These are phyloP conservation scores for Penicillium oxalicum DNA, from an alignment of 2,329 filamentous ascomycete species.

Conservation along the genomic window DNA sequence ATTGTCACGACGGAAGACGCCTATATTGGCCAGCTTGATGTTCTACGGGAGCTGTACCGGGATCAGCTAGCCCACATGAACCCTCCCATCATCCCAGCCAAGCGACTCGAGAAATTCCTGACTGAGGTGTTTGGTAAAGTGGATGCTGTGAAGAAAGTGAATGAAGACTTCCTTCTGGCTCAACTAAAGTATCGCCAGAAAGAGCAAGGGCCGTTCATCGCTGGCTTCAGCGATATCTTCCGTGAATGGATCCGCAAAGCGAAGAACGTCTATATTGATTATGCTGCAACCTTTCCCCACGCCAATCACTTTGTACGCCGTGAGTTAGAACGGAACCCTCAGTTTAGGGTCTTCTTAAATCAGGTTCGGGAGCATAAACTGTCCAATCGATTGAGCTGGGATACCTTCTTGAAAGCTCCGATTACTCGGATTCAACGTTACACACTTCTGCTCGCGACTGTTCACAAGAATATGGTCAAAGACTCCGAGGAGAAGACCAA, in stretches of 20 bases:
- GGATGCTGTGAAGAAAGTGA: slow-evolving; percentile 80
- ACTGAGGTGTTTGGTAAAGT: slow-evolving; percentile 83
- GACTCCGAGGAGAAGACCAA: slow-evolving; percentile 90
- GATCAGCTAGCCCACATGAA: slow-evolving; percentile 68
- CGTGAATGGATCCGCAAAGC: slow-evolving; percentile 97
- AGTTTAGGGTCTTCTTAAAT: slow-evolving; percentile 82
- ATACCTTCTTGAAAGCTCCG: slow-evolving; percentile 86
- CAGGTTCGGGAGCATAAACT: slow-evolving; percentile 70
- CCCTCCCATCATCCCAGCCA: slow-evolving; percentile 73
- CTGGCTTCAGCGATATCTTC: slow-evolving; percentile 94
- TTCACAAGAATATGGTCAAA: slow-evolving; percentile 73
- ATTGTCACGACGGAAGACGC: slow-evolving; percentile 89
- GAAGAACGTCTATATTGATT: slow-evolving; percentile 80
- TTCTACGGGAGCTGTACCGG: slow-evolving; percentile 77
- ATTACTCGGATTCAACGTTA: slow-evolving; percentile 92
- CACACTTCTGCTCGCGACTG: slow-evolving; percentile 71
- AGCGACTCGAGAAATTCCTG: slow-evolving; percentile 73
- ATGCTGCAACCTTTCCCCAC: slow-evolving; percentile 78
- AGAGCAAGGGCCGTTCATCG: slow-evolving; percentile 91
- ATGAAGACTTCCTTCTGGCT: slow-evolving; percentile 84
- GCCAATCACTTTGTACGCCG: slow-evolving; percentile 77
- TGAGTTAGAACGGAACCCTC: slow-evolving; percentile 75
- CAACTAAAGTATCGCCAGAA: slow-evolving; percentile 96
- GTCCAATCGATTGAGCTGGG: slow-evolving; percentile 82
- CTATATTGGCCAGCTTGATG: slow-evolving; percentile 83